Base-by-base conservation (phyloP, 1,139 yeast genomes). In the Eremothecium sinecaudum region DNA sequence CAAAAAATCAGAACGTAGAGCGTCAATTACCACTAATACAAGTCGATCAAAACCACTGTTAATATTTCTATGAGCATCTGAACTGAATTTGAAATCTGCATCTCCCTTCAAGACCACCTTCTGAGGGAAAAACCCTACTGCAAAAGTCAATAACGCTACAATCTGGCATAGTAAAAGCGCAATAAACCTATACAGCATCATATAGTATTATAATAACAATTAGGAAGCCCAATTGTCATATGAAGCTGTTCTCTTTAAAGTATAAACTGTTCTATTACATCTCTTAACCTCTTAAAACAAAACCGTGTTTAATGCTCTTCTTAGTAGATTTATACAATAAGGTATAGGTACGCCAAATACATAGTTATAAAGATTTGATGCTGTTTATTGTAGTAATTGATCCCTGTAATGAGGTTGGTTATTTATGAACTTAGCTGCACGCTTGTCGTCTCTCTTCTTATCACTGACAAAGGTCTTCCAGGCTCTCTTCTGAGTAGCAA, bases 361-460 rank as follows among this genome's bases (percentile, higher is more conserved):
- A n/a, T n/a, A n/a, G n/a, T n/a, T n/a, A n/a, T n/a, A n/a, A n/a
- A n/a, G n/a, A n/a, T n/a, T n/a, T 13, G n/a, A n/a, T n/a, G n/a
- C n/a, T n/a, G 15, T 9, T 56, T 66, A 87, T 64, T 87, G 96
- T 51, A 90, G 69, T 48, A 90, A 67, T 59, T 78, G 92, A 59
- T 90, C 97, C 59, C 97, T 78, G 71, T 67, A 90, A 59, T 87
- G 86, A 37, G 82, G 80, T 69, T 90, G 96, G 68, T 79, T 71
- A 60, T 90, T 90, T 59, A 83, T 67, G 57, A 76, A 78, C 61
- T 81, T 82, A 42, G 79, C 76, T 25, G 84, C 80, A 51, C 84
- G 74, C 64, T 90, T 79, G 52, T 79, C 86, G 45, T 76, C 69
- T 39, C 70, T 64, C 53, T 83, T 84, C 50, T 71, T 76, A 44